Base-by-base conservation (phyloP, 2,329 filamentous ascomycete species). In the Fusarium sp. region DNA sequence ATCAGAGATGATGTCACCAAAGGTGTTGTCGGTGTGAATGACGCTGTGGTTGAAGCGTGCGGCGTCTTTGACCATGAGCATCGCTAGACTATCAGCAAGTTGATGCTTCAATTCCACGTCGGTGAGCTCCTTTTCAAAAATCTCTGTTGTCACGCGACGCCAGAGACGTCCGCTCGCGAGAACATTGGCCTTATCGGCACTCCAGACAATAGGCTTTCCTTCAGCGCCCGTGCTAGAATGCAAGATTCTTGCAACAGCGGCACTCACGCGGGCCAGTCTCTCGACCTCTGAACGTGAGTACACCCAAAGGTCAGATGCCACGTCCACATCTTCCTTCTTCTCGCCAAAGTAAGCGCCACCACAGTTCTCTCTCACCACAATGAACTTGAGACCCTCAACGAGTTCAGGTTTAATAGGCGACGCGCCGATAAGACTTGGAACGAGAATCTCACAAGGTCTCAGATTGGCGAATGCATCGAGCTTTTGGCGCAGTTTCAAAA, bases 101-200 rank as follows among this genome's bases (percentile, higher is more conserved):
- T 85, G 84, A 64, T 85, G 82, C 15, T 76, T 74, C 22, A 85
- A 70, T 20, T 80, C 76, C 20, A 85, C 74, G 40, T 84, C 78
- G 0, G 82, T 79, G 34, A 84, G 84, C 58, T 84, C 82, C 13
- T 73, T 76, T 25, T 78, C 76, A 45, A 84, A 83, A 4, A 81
- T 69, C 7, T 83, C 77, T 15, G 78, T 75, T 0, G 82, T 83
- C 6, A 82, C 81, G 15, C 79, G 75, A 6, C 85, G 75, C 85
- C 85, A 86, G 6, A 87, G 80, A 4, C 85, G 77, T 6, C 82
- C 81, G 48, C 79, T 85, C 1, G 85, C 85, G 11, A 87, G 80
- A 12, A 87, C 84, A 63, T 87, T 87, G 44, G 84, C 84, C 75
- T 87, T 87, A 75, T 87, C 85, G 2, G 80, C 80, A 61, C 81